A percentile compares a stretch with the other conserved stretches of the same genome.
phyloP scores from a whole-genome alignment of 139 green algal species.

The Tetradesmus obliquus region DNA sequence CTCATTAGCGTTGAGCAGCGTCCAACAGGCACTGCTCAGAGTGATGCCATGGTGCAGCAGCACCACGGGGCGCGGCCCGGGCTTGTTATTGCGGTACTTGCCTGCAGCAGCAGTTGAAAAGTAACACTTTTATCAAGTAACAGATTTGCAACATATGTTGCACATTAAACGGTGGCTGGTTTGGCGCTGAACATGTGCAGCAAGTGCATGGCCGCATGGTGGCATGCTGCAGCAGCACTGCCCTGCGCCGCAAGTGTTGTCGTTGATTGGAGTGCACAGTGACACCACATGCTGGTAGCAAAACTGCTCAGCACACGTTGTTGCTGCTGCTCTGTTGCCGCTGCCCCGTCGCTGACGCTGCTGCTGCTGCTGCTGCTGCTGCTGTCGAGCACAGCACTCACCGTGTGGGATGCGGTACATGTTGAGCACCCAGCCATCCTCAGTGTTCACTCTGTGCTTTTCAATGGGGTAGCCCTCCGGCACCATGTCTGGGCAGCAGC shows the following conservation, averaged over 20 bases:
- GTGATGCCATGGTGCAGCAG: constrained; percentile 52
- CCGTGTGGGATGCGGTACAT: neutral
- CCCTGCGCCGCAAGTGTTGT: no score
- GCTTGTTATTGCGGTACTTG: neutral
- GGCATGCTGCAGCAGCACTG: no score
- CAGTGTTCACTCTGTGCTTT: neutral
- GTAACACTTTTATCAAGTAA: neutral
- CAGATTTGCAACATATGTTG: neutral
- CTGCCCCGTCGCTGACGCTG: no score
- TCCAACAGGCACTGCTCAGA: constrained; percentile 74
- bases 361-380: no score
- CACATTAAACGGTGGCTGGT: no score
- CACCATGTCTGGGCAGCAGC: neutral
- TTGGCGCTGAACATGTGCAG: neutral
- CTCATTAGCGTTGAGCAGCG: constrained; percentile 68
- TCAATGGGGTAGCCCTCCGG: neutral
- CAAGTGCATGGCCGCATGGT: neutral
- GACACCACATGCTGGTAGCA: no score
- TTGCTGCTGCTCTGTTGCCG: no score
- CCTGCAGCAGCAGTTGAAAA: neutral
- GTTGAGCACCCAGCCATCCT: neutral
- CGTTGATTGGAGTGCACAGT: no score
- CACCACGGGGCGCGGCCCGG: neutral
- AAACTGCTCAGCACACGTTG: no score
- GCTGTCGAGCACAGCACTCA: no score